Evolutionary conservation across 192 early-diverging fungal species (phyloP).

Genomic region (Entomortierella lignicola): DNA sequence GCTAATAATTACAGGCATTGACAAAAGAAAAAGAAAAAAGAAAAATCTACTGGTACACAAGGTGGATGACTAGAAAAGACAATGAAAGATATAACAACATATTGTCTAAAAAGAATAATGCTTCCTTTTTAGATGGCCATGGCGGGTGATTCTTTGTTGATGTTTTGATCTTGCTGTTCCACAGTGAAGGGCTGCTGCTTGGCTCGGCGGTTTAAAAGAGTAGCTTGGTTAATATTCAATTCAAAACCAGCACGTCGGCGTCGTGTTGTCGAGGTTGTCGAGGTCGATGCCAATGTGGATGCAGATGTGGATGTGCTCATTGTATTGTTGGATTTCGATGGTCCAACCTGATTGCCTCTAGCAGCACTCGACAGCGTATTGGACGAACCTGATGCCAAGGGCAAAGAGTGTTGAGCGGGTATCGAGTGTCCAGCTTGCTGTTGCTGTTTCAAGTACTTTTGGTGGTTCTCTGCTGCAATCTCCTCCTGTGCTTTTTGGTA

Average conservation of each 20-base stretch:
- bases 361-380: neutral
- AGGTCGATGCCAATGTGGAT: conserved; percentile 7
- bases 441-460: conserved; percentile 45
- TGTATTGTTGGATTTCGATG: conserved; percentile 15
- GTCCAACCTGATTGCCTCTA: conserved; percentile 23
- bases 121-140: conserved; percentile 2
- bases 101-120: neutral
- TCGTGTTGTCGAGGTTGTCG: conserved; percentile 11
- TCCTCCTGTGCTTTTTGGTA: conserved; percentile 49
- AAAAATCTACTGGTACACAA: neutral
- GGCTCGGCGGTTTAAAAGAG: conserved; percentile 49
- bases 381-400: neutral
- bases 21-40: neutral
- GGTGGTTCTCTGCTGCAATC: conserved; percentile 42
- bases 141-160: neutral
- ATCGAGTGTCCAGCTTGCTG: conserved; percentile 44
- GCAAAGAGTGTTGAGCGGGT: conserved; percentile 32
- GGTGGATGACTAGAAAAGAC: neutral
- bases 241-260: conserved; percentile 44
- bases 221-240: conserved; percentile 53
- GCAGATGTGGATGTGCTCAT: conserved; percentile 23
- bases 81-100: neutral
- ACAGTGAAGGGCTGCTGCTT: conserved; percentile 19
- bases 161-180: conserved; percentile 5
- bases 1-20: neutral